Conservation (phyloP, 139 green algal species). For the Microglena sp. region DNA sequence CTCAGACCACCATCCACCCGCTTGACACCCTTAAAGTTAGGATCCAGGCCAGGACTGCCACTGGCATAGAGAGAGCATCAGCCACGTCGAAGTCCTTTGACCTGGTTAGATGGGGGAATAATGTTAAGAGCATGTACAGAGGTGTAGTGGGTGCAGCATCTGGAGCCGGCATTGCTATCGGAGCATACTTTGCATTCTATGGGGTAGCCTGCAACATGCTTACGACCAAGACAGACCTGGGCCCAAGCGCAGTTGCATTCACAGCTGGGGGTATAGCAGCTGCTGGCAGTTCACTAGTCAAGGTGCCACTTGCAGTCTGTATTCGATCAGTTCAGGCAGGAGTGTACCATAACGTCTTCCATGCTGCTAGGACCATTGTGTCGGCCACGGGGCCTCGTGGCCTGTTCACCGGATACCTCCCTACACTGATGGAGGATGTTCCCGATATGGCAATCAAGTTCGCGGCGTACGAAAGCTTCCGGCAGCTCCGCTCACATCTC, state of each 20-base stretch:
- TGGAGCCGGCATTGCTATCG: slow-evolving; percentile 88
- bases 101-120: background rate
- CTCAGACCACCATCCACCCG: slow-evolving; percentile 84
- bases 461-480: slow-evolving; percentile 66
- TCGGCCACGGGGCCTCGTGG: slow-evolving; percentile 45
- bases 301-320: slow-evolving; percentile 74
- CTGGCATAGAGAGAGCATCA: background rate
- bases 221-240: too few species aligned
- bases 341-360: slow-evolving; percentile 65
- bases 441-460: slow-evolving; percentile 89
- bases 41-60: slow-evolving; percentile 40
- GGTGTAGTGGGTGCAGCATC: slow-evolving; percentile 79
- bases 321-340: slow-evolving; percentile 72
- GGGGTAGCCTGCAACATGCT: too few species aligned
- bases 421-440: slow-evolving; percentile 76
- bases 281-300: slow-evolving; percentile 66
- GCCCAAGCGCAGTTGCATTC: slow-evolving; percentile 69
- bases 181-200: slow-evolving; percentile 92
- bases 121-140: slow-evolving; percentile 46
- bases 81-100: background rate
- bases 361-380: slow-evolving; percentile 45
- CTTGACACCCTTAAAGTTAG: slow-evolving; percentile 87
- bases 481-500: slow-evolving; percentile 40
- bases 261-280: slow-evolving; percentile 62
- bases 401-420: slow-evolving; percentile 72